A percentile compares a stretch with the other conserved stretches of the same genome.
Conservation (phyloP, 805 yeast species). For the Komagataella kurtzmanii region DNA sequence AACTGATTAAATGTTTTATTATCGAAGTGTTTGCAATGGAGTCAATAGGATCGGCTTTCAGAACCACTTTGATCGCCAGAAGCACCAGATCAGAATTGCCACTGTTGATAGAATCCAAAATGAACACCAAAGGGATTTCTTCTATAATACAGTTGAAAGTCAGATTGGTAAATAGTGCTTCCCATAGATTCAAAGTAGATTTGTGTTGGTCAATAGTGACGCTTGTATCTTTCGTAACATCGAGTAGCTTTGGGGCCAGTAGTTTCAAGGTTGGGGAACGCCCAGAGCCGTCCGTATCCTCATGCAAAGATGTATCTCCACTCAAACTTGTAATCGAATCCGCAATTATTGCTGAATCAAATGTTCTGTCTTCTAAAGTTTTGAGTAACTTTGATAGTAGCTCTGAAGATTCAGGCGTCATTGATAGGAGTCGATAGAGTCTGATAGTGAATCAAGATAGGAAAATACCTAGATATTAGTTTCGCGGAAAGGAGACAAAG, state of each 20-base stretch:
- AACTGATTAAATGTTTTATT: conserved; percentile 10
- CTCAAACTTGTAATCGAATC: neutral
- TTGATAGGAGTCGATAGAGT: neutral
- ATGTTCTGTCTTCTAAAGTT: neutral
- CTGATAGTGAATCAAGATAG: neutral
- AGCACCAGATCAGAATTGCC: conserved; percentile 13
- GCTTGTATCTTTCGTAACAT: neutral
- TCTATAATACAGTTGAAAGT: conserved; percentile 15
- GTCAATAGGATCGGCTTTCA: conserved; percentile 17
- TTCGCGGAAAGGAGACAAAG: neutral
- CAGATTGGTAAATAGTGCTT: conserved; percentile 12
- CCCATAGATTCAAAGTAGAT: conserved; percentile 9
- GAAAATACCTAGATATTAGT: neutral
- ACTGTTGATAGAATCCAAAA: conserved; percentile 16
- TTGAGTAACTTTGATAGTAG: neutral
- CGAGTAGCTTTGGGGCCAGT: neutral
- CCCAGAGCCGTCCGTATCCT: neutral
- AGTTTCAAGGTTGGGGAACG: neutral
- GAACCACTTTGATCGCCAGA: conserved; percentile 12
- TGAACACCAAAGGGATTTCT: conserved; percentile 10
- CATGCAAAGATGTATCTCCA: neutral
- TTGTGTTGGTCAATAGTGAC: neutral
- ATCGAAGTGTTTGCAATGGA: conserved; percentile 19
- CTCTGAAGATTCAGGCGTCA: neutral
- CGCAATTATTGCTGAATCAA: neutral